A percentile compares a stretch with the other conserved stretches of the same genome.
Conservation (phyloP, 139 green algal genomes). For the Picochlorum sp. region DNA sequence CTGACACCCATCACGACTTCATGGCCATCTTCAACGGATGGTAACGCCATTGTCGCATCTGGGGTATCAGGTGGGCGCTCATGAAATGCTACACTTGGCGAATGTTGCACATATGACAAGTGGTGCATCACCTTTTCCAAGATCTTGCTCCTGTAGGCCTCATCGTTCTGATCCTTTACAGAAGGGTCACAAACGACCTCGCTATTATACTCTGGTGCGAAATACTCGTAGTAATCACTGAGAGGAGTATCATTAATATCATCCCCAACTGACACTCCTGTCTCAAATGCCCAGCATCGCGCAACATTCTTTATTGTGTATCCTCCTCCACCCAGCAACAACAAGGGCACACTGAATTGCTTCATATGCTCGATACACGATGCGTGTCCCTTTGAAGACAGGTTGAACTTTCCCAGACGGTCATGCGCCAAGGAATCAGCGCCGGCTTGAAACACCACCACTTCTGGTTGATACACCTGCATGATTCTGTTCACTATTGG, state of each 20-base stretch:
- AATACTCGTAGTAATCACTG: slow-evolving; percentile 92
- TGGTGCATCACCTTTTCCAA: slow-evolving; percentile 21
- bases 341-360: slow-evolving; percentile 47
- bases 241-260: slow-evolving; percentile 69
- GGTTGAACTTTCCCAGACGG: slow-evolving; percentile 88
- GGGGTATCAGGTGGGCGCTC: slow-evolving; percentile 31
- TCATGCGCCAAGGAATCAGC: slow-evolving; percentile 87
- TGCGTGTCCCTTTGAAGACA: slow-evolving; percentile 69
- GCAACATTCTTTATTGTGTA: slow-evolving; percentile 97
- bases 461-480: slow-evolving; percentile 77
- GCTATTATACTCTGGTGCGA: slow-evolving; percentile 35
- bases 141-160: slow-evolving; percentile 36
- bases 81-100: slow-evolving; percentile 32
- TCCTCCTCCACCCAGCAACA: slow-evolving; percentile 79
- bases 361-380: slow-evolving; percentile 73
- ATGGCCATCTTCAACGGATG: not conserved
- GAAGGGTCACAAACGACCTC: slow-evolving; percentile 32
- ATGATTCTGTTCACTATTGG: slow-evolving; percentile 73
- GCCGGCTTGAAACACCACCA: slow-evolving; percentile 88
- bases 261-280: slow-evolving; percentile 44
- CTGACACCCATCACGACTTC: not conserved
- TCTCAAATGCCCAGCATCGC: slow-evolving; percentile 94
- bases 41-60: not conserved
- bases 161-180: slow-evolving; percentile 39
- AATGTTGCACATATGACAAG: slow-evolving; percentile 14